Evolutionary conservation across 805 yeast genomes (phyloP), one percentile per base, ranked within the genome.

Genomic region (Metschnikowia koreensis): DNA sequence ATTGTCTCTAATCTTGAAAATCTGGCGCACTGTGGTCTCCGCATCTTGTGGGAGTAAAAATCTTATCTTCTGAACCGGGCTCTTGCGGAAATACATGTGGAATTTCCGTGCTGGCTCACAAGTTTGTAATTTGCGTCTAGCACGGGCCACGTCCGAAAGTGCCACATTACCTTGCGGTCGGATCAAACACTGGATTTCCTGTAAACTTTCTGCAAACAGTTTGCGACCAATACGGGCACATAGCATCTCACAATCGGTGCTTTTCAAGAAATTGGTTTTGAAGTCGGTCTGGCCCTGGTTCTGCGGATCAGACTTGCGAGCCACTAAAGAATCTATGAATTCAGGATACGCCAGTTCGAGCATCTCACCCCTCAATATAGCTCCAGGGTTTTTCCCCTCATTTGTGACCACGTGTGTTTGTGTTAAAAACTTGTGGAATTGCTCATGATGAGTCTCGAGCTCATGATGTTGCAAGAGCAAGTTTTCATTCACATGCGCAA

Each of bases 191-290:
- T 27, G 7, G 10, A 44, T 44, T 5, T 44, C 46, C 13, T 31
- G 11, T 16, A 69, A 66, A 13, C 71, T 17, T 41, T 65, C 70
- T 6, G 74, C 44, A 59, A 83, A 82, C 1, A 52, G 50, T 1
- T 51, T 50, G 7, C 65, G 60, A 0, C 85, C 86, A 1, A 82
- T 55, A 1, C 65, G 31, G 2, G 51, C 53, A 51, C 69, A 79
- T 0, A 83, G 41, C 2, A 60, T 54, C 31, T 71, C 71, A 82
- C 88, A 83, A 2, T 62, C 54, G 3, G 67, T 57, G 4, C 70
- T 61, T 52, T 81, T 82, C 16, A 86, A 54, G 1, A 63, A 48
- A 15, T 71, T 66, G 2, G 73, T 71, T 26, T 66, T 66, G n/a
- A 74, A 65, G 53, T 62, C 66, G 2, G 61, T 45, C 17, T 15